Base-by-base conservation (phyloP, 1,284 basidiomycete genomes). In the Boletellus sp. region DNA sequence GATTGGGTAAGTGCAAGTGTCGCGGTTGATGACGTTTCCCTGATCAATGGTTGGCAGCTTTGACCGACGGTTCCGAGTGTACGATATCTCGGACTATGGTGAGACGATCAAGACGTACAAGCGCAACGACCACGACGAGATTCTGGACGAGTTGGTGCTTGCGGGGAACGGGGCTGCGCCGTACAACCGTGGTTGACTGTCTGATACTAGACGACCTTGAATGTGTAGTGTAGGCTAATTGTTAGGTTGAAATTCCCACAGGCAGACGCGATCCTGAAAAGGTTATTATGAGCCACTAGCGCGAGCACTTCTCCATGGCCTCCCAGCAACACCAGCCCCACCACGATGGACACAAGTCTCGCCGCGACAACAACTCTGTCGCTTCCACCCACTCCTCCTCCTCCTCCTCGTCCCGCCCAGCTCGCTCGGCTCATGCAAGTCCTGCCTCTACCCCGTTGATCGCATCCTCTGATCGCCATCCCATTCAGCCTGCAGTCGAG, bases 61-160 rank as follows among this genome's bases (percentile, higher is more conserved):
- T 64, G 89, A 95, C 65, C 81, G 92, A n/a, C 80, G 93, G 24
- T 93, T 95, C 75, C 78, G 93, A 8, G 74, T 96, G 42, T 96
- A 86, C 68, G 82, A 91, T 24, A 77, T 96, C 47, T 88, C 86
- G 4, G 82, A 94, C 53, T 97, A 82, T 65, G 95, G 94, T 22
- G 92, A 96, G 75, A 90, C 81, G 5, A 90, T 97, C 62, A 74
- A 32, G 30, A 32, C 30, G 30, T 32, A 32, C 30, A 32, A 32
- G 30, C 30, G 13, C 5, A 32, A 32, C 30, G 30, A 32, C 12
- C 30, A 32, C 46, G 85, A 86, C 39, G 80, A 82, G 51, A 76
- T 89, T 21, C 58, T 91, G 32, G 88, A 94, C 62, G 71, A 79
- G 56, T 76, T 85, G 72, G 64, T 81, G 16, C 72, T 91, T 8